These are phyloP conservation scores for Syzygium aqueum DNA, from an alignment of 345 rosid genomes.

Conservation along the genomic window DNA sequence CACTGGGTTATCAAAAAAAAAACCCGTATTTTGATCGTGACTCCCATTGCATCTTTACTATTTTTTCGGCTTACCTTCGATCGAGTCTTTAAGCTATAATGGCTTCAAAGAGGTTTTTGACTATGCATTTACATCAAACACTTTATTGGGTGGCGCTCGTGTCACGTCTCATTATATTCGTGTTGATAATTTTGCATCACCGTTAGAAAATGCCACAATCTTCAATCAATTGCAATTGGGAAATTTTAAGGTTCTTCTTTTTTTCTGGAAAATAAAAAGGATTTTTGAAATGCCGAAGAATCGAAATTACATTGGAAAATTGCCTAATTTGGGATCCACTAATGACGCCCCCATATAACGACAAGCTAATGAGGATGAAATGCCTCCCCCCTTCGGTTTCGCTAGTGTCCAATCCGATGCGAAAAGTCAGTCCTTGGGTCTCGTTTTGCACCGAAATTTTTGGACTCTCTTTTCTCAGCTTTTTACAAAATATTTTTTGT, in stretches of 20 bases:
- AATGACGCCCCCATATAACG: too few relatives aligned
- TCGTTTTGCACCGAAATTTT: background rate
- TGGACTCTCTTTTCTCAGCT: background rate
- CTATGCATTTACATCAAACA: background rate
- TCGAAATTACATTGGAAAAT: background rate
- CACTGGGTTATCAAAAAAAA: background rate
- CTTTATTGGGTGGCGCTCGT: background rate
- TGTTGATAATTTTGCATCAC: background rate
- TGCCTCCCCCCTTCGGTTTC: background rate
- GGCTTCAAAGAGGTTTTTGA: background rate
- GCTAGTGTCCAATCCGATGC: background rate
- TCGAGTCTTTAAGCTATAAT: background rate
- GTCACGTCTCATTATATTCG: background rate
- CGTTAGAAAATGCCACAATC: background rate
- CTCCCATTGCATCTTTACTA: background rate
- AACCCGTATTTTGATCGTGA: fast-evolving
- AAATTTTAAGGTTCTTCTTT: background rate
- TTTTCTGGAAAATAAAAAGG: background rate
- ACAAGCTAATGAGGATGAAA: background rate
- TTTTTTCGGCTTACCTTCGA: background rate
- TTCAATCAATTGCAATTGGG: background rate
- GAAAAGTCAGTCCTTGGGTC: background rate
- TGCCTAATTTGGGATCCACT: background rate
- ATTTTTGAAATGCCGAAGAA: background rate
- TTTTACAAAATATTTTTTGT: background rate